Base-by-base conservation (phyloP, 2,329 filamentous ascomycete species). In the Trichophyton simii region DNA sequence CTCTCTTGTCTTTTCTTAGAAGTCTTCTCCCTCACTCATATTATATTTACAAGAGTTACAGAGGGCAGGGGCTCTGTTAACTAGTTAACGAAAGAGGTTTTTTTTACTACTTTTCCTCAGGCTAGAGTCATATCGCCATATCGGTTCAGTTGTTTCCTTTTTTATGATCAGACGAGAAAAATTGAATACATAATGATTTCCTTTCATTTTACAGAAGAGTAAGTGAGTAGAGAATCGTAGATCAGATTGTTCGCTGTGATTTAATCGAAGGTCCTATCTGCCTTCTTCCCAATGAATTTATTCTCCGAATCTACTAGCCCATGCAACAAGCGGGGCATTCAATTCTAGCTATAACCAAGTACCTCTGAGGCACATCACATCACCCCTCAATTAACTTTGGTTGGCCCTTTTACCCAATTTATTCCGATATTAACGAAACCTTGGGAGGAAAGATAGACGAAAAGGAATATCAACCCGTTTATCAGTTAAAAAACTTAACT, bases 401-500 rank as follows among this genome's bases (percentile, higher is more conserved):
- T 38, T 15, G 50, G 20, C 6, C 22, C 5, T 54, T 34, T 34
- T 5, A n/a, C n/a, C 50, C 50, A 13, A 31, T 31, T 54, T 15
- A 11, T 54, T 31, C 50, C 5, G 50, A 31, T 54, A 11, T 4
- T 18, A 25, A 52, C 18, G 34, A 38, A 13, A 38, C 11, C 34
- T 38, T 38, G 34, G 11, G 11, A 13, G 34, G 34, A 38, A 38
- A 13, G 34, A 38, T 38, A 38, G 11, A 38, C 6, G 3, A 54
- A 31, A 31, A 54, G 13, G 28, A 28, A 15, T 31, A 54, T 15
- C 11, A 34, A 36, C 41, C 42, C 25, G 31, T 61, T 36, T 15
- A 28, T 61, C 25, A 15, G 59, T 34, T 62, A 31, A 25, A 22
- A 41, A 22, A 41, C 58, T 52, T 18, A 25, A 44, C 57, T 58